Percentiles rank a stretch among this genome's conserved stretches.
phyloP scores from a whole-genome alignment of 2,329 filamentous ascomycete species.

The Cladosporium sp. region DNA sequence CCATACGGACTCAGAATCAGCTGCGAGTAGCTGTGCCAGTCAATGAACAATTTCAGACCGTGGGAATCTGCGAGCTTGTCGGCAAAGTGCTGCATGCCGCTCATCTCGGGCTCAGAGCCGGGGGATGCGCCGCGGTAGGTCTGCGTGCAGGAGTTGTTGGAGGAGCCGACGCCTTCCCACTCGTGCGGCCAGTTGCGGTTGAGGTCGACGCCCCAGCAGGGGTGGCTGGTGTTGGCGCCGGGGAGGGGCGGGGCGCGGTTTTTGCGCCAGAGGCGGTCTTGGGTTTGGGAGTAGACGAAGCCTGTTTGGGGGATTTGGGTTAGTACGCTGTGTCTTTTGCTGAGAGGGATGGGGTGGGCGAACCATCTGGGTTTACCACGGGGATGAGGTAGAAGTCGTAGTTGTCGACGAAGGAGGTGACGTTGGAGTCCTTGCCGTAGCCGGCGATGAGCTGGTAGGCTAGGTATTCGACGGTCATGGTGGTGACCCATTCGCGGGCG shows the following conservation, averaged over 20 bases:
- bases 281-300: slow-evolving; percentile 60
- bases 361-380: slow-evolving; percentile 37
- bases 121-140: slow-evolving; percentile 42
- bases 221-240: slow-evolving; percentile 35
- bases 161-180: slow-evolving; percentile 51
- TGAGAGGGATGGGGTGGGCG: background rate
- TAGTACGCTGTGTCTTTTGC: background rate
- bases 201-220: slow-evolving; percentile 54
- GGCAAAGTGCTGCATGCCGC: slow-evolving; percentile 20
- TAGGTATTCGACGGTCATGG: slow-evolving; percentile 31
- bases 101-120: slow-evolving; percentile 53
- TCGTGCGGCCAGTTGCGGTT: slow-evolving; percentile 59
- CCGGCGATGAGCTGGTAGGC: slow-evolving; percentile 29
- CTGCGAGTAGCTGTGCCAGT: slow-evolving; percentile 65
- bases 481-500: slow-evolving; percentile 30
- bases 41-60: slow-evolving; percentile 59
- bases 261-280: slow-evolving; percentile 63
- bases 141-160: slow-evolving; percentile 53
- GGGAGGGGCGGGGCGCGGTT: slow-evolving; percentile 48
- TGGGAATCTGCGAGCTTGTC: slow-evolving; percentile 12
- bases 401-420: slow-evolving; percentile 24
- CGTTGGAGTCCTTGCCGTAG: slow-evolving; percentile 23
- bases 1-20: slow-evolving; percentile 61
- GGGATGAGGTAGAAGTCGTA: slow-evolving; percentile 30
- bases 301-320: slow-evolving; percentile 27